Evolutionary conservation across 768 basidiomycete genomes (phyloP).

Genomic region (Termitomyces sp.): DNA sequence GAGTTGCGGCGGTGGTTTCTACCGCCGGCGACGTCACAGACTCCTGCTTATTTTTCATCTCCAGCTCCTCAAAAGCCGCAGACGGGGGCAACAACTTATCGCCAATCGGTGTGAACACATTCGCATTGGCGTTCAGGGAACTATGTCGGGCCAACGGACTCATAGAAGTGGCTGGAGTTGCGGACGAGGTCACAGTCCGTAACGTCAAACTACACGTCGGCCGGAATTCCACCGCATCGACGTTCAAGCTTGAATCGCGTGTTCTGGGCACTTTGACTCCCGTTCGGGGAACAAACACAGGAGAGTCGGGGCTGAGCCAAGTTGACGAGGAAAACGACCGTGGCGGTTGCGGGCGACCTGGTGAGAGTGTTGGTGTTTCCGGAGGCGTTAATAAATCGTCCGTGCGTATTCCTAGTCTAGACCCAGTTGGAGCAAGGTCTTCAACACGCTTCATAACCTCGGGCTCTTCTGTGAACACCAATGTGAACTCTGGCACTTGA

Average conservation of each 20-base stretch:
- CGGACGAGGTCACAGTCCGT: neutral
- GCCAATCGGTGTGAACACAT: neutral
- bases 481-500: neutral
- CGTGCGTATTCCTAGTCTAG: neutral
- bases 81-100: neutral
- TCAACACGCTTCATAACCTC: neutral
- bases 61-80: neutral
- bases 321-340: neutral
- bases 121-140: neutral
- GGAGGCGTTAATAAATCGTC: neutral
- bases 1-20: too few relatives aligned
- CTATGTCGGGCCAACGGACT: neutral
- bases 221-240: slow-evolving; percentile 1
- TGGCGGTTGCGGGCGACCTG: neutral
- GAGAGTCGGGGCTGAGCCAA: neutral
- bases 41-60: neutral
- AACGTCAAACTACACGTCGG: neutral
- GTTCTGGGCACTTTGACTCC: neutral
- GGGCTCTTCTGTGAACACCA: neutral
- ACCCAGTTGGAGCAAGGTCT: neutral
- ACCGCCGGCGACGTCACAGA: neutral
- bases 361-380: neutral
- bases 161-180: neutral
- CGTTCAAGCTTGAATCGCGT: neutral
- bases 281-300: neutral